Evolutionary conservation across 768 basidiomycete genomes (phyloP).

Genomic region (Neoboletus magnificus): DNA sequence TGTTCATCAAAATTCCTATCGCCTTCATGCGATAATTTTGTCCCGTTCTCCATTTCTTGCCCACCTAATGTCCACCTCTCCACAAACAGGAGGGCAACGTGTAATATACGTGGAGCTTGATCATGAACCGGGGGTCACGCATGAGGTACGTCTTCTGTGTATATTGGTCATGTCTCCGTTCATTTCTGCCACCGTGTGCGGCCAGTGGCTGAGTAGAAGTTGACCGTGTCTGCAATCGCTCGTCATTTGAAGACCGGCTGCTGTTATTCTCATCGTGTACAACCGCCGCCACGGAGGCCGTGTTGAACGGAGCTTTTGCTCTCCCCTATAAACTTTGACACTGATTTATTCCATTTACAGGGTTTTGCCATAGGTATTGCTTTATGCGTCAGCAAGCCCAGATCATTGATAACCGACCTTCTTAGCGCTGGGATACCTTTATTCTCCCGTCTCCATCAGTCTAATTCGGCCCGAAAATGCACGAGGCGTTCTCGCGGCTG

Average conservation of each 20-base stretch:
- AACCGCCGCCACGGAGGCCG: slow-evolving; percentile 21
- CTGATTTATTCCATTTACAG: slow-evolving; percentile 36
- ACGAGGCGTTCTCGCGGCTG: slow-evolving; percentile 80
- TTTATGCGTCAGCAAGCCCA: slow-evolving; percentile 5
- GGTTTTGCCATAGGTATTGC: slow-evolving; percentile 70
- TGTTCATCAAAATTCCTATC: slow-evolving; percentile 70
- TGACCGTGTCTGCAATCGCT: slow-evolving; percentile 16
- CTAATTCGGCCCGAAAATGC: slow-evolving; percentile 75
- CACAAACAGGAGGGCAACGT: slow-evolving; percentile 60
- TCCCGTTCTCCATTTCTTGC: slow-evolving; percentile 86
- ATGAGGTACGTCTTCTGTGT: slow-evolving; percentile 58
- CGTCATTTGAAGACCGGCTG: slow-evolving; percentile 15
- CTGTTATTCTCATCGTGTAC: slow-evolving; percentile 14
- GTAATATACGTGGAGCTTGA: slow-evolving; percentile 73
- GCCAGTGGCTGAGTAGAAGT: slow-evolving; percentile 17
- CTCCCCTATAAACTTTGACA: background rate
- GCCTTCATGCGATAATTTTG: slow-evolving; percentile 80
- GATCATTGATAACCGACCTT: slow-evolving; percentile 20
- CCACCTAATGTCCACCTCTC: slow-evolving; percentile 82
- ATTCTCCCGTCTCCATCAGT: slow-evolving; percentile 67
- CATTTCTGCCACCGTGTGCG: slow-evolving; percentile 31
- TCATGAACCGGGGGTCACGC: slow-evolving; percentile 77
- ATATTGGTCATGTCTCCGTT: slow-evolving; percentile 22
- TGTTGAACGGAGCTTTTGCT: slow-evolving; percentile 17
- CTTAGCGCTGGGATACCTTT: slow-evolving; percentile 75